Percentiles rank a stretch among this genome's conserved stretches.
These are phyloP conservation scores for Mycena olivaceomarginata DNA, from an alignment of 768 basidiomycete genomes.

Conservation along the genomic window DNA sequence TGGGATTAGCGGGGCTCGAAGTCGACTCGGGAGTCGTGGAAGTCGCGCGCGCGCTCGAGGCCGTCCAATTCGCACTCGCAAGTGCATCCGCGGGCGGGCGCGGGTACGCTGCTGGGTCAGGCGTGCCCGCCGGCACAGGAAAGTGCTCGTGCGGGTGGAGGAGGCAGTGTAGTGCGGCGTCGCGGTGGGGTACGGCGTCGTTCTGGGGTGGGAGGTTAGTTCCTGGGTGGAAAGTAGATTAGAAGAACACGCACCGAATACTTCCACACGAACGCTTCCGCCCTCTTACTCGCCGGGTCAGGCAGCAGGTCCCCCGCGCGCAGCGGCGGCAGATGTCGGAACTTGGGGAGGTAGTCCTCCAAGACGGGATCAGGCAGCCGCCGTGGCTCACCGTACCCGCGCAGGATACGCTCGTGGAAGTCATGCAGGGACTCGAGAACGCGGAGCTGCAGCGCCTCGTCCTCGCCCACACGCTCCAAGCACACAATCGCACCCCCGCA, in stretches of 20 bases:
- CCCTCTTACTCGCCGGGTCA: background rate
- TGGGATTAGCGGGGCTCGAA: no score
- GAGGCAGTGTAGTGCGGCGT: no score
- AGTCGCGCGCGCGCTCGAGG: no score
- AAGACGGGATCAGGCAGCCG: background rate
- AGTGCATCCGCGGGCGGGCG: no score
- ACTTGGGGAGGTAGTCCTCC: background rate
- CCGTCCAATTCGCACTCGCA: no score
- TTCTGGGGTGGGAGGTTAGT: background rate
- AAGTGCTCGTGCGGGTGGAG: background rate
- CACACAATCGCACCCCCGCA: slow-evolving; percentile 9
- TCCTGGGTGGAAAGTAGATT: background rate
- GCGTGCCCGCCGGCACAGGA: no score
- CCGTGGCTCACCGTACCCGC: background rate
- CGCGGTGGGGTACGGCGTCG: no score
- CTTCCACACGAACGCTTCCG: background rate
- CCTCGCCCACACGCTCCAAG: background rate
- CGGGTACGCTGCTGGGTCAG: no score
- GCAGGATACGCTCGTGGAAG: background rate
- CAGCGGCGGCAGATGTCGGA: background rate
- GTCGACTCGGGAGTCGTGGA: no score
- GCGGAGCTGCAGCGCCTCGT: slow-evolving; percentile 3
- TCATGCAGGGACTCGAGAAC: background rate
- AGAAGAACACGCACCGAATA: background rate
- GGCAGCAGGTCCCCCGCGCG: background rate